Evolutionary conservation across 148 eudicot species (phyloP), one percentile per base, ranked within the genome.

Genomic region (Rhododendron griersonianum): DNA sequence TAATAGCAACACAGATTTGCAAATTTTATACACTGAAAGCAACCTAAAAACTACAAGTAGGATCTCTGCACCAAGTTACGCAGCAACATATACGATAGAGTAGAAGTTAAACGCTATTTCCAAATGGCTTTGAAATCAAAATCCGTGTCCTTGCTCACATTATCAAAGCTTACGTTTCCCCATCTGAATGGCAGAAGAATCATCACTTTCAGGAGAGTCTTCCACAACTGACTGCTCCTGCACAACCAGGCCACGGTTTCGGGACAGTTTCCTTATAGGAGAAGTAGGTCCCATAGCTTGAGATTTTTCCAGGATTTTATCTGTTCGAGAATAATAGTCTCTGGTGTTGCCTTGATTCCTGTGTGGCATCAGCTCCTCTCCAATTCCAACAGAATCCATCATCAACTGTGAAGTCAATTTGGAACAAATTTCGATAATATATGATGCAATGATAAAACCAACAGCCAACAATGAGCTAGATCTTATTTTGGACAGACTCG

Each of bases 311-410:
- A 21, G 89, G 47, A 69, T 78, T 82, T 87, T 18, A 30, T 88
- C 85, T 53, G 85, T 65, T 80, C 87, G 84, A 10, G 91, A 59
- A 39, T 80, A 51, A 48, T 18, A 82, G 80, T 33, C 37, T 61
- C 71, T 28, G 73, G 15, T 69, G 44, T 85, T 25, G 2, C 44
- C 88, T 63, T 50, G 87, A 85, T 71, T 75, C 89, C 99, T 92
- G 78, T 91, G 92, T 51, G 96, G 98, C 98, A 96, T 97, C 79
- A 97, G 86, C 90, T 95, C 99, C 76, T 92, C 95, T 28, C 98
- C 98, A 83, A 75, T 92, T 71, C 35, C 88, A 78, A 93, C 92
- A 69, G 94, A 87, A 76, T 89, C 90, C 88, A 91, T 13, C 99
- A 97, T 95, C 84, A 90, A 84, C 99, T 97, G 94, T 61, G 21